Percentiles rank a stretch among this genome's conserved stretches.
Evolutionary conservation across 345 rosid species (phyloP).

Genomic region (Ailanthus altissimus): DNA sequence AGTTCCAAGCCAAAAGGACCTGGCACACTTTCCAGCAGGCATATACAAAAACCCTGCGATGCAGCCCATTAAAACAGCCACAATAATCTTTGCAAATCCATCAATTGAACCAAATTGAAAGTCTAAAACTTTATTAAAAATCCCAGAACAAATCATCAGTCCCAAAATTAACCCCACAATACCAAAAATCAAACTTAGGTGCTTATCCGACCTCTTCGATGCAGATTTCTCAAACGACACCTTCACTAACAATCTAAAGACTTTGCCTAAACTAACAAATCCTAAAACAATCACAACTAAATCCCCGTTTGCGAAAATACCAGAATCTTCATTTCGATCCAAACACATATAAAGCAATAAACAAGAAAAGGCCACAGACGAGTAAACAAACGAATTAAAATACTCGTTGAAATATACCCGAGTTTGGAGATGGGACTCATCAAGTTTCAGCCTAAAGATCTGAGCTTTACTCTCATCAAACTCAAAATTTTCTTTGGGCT

Average conservation of each 20-base stretch:
- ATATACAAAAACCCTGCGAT: conserved; percentile 60
- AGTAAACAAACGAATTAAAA: conserved; percentile 45
- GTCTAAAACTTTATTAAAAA: conserved; percentile 48
- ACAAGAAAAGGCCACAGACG: conserved; percentile 46
- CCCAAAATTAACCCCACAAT: conserved; percentile 62
- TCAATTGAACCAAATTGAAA: conserved; percentile 60
- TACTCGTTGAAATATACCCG: conserved; percentile 67
- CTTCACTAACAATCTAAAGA: conserved; percentile 47
- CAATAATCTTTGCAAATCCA: conserved; percentile 49
- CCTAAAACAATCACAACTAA: conserved; percentile 59
- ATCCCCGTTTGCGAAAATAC: conserved; percentile 57
- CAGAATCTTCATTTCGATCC: conserved; percentile 32
- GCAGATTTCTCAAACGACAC: conserved; percentile 80
- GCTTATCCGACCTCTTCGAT: conserved; percentile 81
- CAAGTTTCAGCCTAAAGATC: conserved; percentile 90
- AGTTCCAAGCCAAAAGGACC: conserved; percentile 92
- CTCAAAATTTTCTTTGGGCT: conserved; percentile 75
- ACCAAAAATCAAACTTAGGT: conserved; percentile 54
- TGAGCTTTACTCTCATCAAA: conserved; percentile 91
- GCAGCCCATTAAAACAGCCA: conserved; percentile 64
- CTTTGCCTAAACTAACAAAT: conserved; percentile 46
- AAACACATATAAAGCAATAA: conserved; percentile 50
- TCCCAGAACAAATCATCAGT: conserved; percentile 48
- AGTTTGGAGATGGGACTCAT: conserved; percentile 70
- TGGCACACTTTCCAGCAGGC: conserved; percentile 73